A percentile compares a stretch with the other conserved stretches of the same genome.
These are phyloP conservation scores for Cladosporium sp. DNA, from an alignment of 2,329 filamentous ascomycete species.

Conservation along the genomic window DNA sequence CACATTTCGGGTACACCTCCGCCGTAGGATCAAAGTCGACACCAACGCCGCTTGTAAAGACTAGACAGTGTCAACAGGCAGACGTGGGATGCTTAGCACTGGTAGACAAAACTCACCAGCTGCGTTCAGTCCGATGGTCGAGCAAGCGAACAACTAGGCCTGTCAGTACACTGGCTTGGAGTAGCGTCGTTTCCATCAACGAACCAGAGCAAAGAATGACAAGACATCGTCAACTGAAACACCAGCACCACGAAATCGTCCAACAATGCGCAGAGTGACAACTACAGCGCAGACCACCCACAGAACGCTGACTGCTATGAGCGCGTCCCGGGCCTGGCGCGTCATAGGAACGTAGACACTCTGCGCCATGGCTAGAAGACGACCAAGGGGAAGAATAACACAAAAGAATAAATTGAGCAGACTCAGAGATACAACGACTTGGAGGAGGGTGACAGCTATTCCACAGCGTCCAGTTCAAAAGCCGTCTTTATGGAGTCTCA, in stretches of 20 bases:
- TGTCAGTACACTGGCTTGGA: background rate
- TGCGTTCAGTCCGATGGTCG: constrained; percentile 6
- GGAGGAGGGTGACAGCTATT: too few species aligned
- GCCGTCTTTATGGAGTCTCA: too few species aligned
- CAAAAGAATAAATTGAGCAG: too few species aligned
- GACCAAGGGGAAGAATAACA: too few species aligned
- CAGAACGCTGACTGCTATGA: background rate
- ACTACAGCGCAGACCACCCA: background rate
- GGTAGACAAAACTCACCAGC: background rate
- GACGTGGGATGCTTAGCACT: too few species aligned
- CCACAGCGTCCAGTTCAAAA: too few species aligned
- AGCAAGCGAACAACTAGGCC: background rate
- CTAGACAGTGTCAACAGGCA: background rate
- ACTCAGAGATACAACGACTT: too few species aligned
- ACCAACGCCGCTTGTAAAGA: background rate
- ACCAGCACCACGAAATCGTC: constrained; percentile 4
- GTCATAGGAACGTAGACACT: background rate
- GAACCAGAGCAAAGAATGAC: constrained; percentile 2
- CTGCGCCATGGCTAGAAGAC: background rate
- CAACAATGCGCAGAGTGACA: background rate
- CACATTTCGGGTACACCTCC: background rate
- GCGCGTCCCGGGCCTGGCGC: background rate
- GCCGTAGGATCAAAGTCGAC: background rate
- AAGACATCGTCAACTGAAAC: background rate
- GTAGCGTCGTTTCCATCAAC: background rate